phyloP scores from a whole-genome alignment of 73 alveolate genomes.

The Paramecium pentaurelia region DNA sequence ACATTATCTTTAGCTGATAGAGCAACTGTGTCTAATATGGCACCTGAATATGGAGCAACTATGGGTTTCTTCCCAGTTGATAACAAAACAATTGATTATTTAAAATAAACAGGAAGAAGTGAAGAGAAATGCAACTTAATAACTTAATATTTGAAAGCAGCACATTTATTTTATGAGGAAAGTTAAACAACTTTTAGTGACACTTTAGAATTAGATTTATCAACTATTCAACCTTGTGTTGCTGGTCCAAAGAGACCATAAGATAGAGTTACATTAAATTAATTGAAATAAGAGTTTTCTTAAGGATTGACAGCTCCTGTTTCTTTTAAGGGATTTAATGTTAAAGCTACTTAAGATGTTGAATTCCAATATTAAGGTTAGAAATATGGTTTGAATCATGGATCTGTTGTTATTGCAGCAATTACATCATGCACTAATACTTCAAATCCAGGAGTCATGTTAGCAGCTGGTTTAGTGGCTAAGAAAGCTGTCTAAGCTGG shows the following conservation, averaged over 20 bases:
- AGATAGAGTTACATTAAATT: slow-evolving; percentile 79
- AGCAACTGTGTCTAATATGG: slow-evolving; percentile 90
- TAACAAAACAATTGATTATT: slow-evolving; percentile 69
- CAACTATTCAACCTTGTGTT: slow-evolving; percentile 82
- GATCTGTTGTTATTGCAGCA: slow-evolving; percentile 91
- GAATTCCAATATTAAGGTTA: slow-evolving; percentile 69
- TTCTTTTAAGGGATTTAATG: slow-evolving; percentile 84
- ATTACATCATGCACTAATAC: slow-evolving; percentile 92
- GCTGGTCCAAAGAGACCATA: slow-evolving; percentile 95
- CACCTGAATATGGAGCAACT: slow-evolving; percentile 91
- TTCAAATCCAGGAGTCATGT: slow-evolving; percentile 89
- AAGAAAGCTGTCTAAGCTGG: slow-evolving; percentile 88
- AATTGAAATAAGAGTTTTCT: slow-evolving; percentile 75
- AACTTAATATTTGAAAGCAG: slow-evolving; percentile 68
- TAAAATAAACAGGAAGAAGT: slow-evolving; percentile 75
- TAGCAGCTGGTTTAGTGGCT: slow-evolving; percentile 92
- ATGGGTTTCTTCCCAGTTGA: slow-evolving; percentile 91
- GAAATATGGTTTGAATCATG: slow-evolving; percentile 76
- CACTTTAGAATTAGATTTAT: slow-evolving; percentile 79
- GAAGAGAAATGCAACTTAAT: slow-evolving; percentile 60
- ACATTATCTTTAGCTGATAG: slow-evolving; percentile 83
- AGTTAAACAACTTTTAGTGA: slow-evolving; percentile 74
- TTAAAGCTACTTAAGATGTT: slow-evolving; percentile 58
- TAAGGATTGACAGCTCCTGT: slow-evolving; percentile 72
- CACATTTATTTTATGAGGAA: slow-evolving; percentile 70